Evolutionary conservation across 2,329 filamentous ascomycete genomes (phyloP).

Genomic region (Akanthomyces dipterigenus): DNA sequence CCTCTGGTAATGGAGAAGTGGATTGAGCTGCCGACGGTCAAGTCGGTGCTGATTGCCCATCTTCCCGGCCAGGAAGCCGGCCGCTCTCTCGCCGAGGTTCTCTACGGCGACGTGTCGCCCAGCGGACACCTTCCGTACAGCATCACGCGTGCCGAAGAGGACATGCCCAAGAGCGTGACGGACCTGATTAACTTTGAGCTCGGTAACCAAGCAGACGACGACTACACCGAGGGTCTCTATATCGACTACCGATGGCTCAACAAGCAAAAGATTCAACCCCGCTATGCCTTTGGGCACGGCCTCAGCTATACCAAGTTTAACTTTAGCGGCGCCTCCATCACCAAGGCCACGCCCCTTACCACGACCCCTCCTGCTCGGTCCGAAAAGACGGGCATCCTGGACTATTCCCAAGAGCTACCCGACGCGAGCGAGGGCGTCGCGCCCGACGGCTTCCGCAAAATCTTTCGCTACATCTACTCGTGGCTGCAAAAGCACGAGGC

Average conservation of each 20-base stretch:
- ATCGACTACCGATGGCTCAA: constrained; percentile 91
- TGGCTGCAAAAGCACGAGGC: constrained; percentile 45
- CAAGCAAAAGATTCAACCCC: constrained; percentile 63
- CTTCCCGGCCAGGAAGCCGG: constrained; percentile 84
- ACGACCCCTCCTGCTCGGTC: constrained; percentile 28
- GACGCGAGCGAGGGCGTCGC: constrained; percentile 48
- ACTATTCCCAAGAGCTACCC: constrained; percentile 46
- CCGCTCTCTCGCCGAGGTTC: constrained; percentile 68
- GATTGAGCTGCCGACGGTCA: constrained; percentile 70
- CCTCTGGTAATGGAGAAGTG: constrained; percentile 75
- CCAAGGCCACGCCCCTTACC: constrained; percentile 37
- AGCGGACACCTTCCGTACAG: constrained; percentile 86
- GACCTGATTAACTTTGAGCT: constrained; percentile 40
- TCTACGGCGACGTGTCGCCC: constrained; percentile 69
- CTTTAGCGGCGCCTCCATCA: constrained; percentile 45
- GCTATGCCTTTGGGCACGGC: constrained; percentile 82
- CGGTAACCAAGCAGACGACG: constrained; percentile 67
- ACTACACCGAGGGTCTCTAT: constrained; percentile 76
- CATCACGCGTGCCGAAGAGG: constrained; percentile 59
- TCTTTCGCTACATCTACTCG: constrained; percentile 64
- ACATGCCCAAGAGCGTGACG: constrained; percentile 60
- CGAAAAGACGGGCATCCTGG: constrained; percentile 33
- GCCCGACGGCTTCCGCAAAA: constrained; percentile 49
- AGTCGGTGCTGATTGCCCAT: constrained; percentile 75
- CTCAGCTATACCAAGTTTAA: constrained; percentile 73